Evolutionary conservation across 2,329 filamentous ascomycete genomes (phyloP), one percentile per base, ranked within the genome.

Genomic region (Apiospora hydei): DNA sequence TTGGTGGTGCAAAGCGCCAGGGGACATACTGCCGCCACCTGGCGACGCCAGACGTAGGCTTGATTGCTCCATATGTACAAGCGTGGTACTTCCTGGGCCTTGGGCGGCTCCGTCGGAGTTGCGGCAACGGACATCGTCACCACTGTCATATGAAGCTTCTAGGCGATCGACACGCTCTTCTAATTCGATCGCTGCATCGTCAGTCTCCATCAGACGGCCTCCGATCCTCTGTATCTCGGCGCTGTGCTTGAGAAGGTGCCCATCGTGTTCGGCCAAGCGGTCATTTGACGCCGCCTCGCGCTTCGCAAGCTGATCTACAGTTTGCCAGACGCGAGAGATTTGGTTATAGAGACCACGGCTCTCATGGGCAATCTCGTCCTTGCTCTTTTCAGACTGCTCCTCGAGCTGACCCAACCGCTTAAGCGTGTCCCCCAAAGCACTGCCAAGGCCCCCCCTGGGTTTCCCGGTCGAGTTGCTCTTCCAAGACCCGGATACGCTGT

Each of bases 311-410:
- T 86, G 83, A 57, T 84, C 81, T 24, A 88, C 84, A 3, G 85
- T 84, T 71, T 85, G 82, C 87, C 88, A 90, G 44, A 87, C 84
- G 21, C 86, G 85, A 73, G 84, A 84, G 43, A 90, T 84, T 72
- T 89, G 88, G 14, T 84, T 84, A 77, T 89, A 90, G 21, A 87
- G 84, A n/a, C 82, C 84, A 74, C 87, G 88, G 72, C 89, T 83
- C 70, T 90, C 87, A 53, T 85, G 82, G 46, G 83, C 81, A n/a
- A 84, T 81, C 38, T 90, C 88, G 34, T 85, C 85, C 72, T 82
- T 85, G 76, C 83, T 86, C 75, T 81, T 86, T 73, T 90, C 88
- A 10, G 89, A 81, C 1, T 85, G 81, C 57, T 89, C 89, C 76
- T 91, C 89, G 30, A 89, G 78, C 49, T 85, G 80, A 77, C 84